A percentile compares a stretch with the other conserved stretches of the same genome.
Conservation (phyloP, 345 rosid species). For the Hibiscus syriacus region DNA sequence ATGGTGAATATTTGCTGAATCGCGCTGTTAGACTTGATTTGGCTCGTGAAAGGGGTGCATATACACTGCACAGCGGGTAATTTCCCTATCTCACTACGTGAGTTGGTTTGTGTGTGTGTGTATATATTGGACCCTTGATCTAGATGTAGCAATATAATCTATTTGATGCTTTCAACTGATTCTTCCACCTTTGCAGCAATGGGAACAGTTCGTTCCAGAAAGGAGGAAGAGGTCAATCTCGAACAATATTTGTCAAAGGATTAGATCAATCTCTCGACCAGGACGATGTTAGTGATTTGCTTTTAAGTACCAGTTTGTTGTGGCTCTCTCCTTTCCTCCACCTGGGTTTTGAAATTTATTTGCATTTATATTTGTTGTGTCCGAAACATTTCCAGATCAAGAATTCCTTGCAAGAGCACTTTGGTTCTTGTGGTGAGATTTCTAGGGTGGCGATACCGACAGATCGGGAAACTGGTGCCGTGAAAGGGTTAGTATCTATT, state of each 20-base stretch:
- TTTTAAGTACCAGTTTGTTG: not conserved
- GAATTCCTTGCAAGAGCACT: slow-evolving; percentile 44
- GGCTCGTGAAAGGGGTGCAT: slow-evolving; percentile 60
- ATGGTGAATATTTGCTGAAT: slow-evolving; percentile 43
- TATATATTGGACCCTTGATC: not conserved
- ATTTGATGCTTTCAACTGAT: not conserved
- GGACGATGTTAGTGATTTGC: slow-evolving; percentile 34
- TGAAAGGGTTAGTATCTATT: slow-evolving; percentile 68
- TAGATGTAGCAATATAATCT: not conserved
- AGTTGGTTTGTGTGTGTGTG: not conserved
- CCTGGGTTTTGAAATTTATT: not conserved
- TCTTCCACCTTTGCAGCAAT: slow-evolving; percentile 25
- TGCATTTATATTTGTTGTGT: too few species aligned
- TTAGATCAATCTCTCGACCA: slow-evolving; percentile 44
- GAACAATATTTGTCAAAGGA: slow-evolving; percentile 48
- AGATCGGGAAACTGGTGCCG: slow-evolving; percentile 57
- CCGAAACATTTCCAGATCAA: slow-evolving; percentile 35
- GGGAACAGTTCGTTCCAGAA: slow-evolving; percentile 39
- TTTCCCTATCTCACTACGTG: not conserved
- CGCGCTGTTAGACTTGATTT: slow-evolving; percentile 63
- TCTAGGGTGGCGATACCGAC: slow-evolving; percentile 48
- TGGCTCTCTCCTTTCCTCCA: not conserved
- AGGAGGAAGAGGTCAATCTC: slow-evolving; percentile 35
- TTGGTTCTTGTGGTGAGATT: slow-evolving; percentile 66
- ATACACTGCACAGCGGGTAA: slow-evolving; percentile 64